Percentiles rank a stretch among this genome's conserved stretches.
Evolutionary conservation across 2,329 filamentous ascomycete genomes (phyloP).

Genomic region (Verticillium alfalfae): DNA sequence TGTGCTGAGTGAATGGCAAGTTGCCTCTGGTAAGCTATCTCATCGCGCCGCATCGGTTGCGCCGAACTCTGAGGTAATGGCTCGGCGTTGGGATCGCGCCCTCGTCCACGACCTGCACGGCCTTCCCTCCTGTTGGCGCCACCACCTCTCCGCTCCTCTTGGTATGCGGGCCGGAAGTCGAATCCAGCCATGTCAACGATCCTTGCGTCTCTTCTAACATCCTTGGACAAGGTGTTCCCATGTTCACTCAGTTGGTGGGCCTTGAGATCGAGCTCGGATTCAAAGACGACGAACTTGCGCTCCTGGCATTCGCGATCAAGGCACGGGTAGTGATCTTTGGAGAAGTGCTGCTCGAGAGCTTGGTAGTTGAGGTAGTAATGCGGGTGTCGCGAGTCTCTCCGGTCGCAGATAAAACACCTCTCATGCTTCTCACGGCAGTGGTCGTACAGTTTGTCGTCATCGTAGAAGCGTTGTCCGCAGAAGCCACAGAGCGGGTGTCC

Average conservation of each 20-base stretch:
- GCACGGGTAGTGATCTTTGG: slow-evolving; percentile 81
- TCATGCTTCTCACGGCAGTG: slow-evolving; percentile 95
- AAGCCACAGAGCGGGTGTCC: slow-evolving; percentile 94
- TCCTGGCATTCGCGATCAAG: slow-evolving; percentile 82
- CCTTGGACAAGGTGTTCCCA: slow-evolving; percentile 73
- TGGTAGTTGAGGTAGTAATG: slow-evolving; percentile 92
- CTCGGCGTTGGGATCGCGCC: slow-evolving; percentile 83
- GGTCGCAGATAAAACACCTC: slow-evolving; percentile 89
- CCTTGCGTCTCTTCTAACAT: slow-evolving; percentile 75
- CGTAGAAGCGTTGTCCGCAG: slow-evolving; percentile 88
- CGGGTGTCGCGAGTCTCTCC: slow-evolving; percentile 61
- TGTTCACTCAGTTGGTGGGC: slow-evolving; percentile 86
- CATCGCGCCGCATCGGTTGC: slow-evolving; percentile 76
- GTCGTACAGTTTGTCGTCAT: slow-evolving; percentile 87
- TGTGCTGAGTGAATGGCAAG: slow-evolving; percentile 87
- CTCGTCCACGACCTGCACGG: slow-evolving; percentile 47
- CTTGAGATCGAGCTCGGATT: slow-evolving; percentile 89
- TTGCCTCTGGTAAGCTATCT: slow-evolving; percentile 86
- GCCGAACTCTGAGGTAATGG: slow-evolving; percentile 70
- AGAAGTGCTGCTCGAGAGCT: slow-evolving; percentile 80
- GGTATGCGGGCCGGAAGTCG: slow-evolving; percentile 69
- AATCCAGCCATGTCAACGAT: slow-evolving; percentile 85
- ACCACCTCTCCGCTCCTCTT: slow-evolving; percentile 51
- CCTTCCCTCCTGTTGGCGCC: slow-evolving; percentile 24
- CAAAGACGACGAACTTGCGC: slow-evolving; percentile 97